Percentiles rank a stretch among this genome's conserved stretches.
These are phyloP conservation scores for Amanita exitialis DNA, from an alignment of 768 basidiomycete genomes.

Conservation along the genomic window DNA sequence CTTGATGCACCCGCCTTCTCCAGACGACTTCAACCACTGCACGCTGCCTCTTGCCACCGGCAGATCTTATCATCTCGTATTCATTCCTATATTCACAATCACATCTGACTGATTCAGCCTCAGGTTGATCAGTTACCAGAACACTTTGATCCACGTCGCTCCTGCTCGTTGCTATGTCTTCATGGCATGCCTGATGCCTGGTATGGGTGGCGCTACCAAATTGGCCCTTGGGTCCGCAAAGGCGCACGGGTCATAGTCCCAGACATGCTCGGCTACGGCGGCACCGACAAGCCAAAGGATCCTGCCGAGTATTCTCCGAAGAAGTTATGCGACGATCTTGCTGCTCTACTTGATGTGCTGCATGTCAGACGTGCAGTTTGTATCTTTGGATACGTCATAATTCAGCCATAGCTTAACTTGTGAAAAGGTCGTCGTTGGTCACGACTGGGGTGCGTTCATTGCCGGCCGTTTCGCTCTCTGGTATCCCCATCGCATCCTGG, in stretches of 20 bases:
- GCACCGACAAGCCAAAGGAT: constrained; percentile 49
- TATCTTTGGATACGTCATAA: constrained; percentile 6
- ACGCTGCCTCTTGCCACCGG: constrained; percentile 46
- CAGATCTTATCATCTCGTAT: constrained; percentile 55
- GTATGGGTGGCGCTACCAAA: constrained; percentile 74
- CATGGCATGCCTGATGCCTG: constrained; percentile 75
- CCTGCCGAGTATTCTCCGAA: constrained; percentile 49
- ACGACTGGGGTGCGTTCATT: constrained; percentile 71
- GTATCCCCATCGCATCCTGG: constrained; percentile 53
- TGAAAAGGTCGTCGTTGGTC: constrained; percentile 54
- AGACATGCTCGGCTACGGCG: constrained; percentile 59
- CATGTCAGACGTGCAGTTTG: constrained; percentile 44
- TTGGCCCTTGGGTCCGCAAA: constrained; percentile 52
- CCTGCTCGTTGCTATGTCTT: constrained; percentile 54
- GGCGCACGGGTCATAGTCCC: constrained; percentile 58
- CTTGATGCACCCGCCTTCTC: too few relatives aligned
- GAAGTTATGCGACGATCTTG: constrained; percentile 50
- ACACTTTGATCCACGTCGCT: constrained; percentile 26
- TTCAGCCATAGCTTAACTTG: not conserved
- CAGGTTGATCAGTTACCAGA: constrained; percentile 51
- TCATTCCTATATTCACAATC: not conserved
- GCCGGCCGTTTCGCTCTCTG: constrained; percentile 63
- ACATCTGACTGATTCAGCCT: not conserved
- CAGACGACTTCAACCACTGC: constrained; percentile 43
- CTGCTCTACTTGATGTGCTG: constrained; percentile 51